phyloP scores from a whole-genome alignment of 2,329 filamentous ascomycete genomes.

The Sarocladium kiliense region DNA sequence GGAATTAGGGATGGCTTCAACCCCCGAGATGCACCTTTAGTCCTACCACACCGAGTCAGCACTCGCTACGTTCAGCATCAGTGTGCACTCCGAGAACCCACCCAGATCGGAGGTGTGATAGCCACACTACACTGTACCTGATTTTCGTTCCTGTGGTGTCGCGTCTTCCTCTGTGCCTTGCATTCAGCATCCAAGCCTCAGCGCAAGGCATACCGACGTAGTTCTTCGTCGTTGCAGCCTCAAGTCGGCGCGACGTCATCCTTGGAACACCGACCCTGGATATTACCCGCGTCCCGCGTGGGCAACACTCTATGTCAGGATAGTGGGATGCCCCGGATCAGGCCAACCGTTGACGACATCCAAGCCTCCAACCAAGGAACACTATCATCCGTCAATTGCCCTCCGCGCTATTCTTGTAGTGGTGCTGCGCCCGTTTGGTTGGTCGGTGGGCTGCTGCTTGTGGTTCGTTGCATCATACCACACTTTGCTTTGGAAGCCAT shows the following conservation, averaged over 20 bases:
- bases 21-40: neutral
- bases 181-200: neutral
- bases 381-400: neutral
- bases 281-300: neutral
- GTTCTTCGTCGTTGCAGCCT: neutral
- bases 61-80: neutral
- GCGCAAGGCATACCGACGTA: neutral
- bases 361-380: slow-evolving; percentile 5
- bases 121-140: neutral
- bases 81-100: neutral
- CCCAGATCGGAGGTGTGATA: too few relatives aligned
- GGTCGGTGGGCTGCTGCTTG: neutral
- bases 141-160: neutral
- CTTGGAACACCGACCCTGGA: neutral
- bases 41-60: neutral
- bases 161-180: neutral
- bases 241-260: neutral
- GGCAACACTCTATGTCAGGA: neutral
- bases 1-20: slow-evolving; percentile 1
- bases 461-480: too few relatives aligned
- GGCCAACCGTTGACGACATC: slow-evolving; percentile 6
- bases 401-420: neutral
- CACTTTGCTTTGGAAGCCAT: too few relatives aligned
- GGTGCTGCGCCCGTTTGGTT: neutral
- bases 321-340: neutral